phyloP scores from a whole-genome alignment of 495 filamentous ascomycete genomes.

The Xylaria nigripes region DNA sequence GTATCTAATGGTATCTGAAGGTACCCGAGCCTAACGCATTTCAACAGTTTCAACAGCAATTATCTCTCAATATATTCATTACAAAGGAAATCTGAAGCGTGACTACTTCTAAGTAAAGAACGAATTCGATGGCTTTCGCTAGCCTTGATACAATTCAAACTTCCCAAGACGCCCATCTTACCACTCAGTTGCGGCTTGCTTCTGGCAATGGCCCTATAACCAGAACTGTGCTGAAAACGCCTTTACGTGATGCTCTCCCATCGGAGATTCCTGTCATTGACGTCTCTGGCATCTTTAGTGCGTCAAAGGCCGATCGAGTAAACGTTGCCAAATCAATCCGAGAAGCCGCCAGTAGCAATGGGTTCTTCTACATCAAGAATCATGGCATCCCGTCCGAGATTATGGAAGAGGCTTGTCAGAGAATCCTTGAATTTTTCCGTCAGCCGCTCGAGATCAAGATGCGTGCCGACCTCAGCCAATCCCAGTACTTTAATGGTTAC shows the following conservation, averaged over 20 bases:
- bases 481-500: slow-evolving; percentile 20
- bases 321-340: slow-evolving; percentile 33
- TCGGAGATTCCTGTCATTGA: slow-evolving; percentile 47
- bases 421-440: slow-evolving; percentile 38
- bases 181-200: slow-evolving; percentile 30
- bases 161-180: not conserved
- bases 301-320: slow-evolving; percentile 24
- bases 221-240: slow-evolving; percentile 28
- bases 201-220: slow-evolving; percentile 35
- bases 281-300: slow-evolving; percentile 31
- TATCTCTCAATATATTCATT: too few species aligned
- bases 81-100: too few species aligned
- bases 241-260: slow-evolving; percentile 31
- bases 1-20: too few species aligned
- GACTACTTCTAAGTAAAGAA: not conserved
- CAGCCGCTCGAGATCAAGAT: slow-evolving; percentile 36
- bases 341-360: slow-evolving; percentile 33
- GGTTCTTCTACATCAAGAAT: slow-evolving; percentile 47
- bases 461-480: slow-evolving; percentile 17
- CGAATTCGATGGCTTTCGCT: not conserved
- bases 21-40: too few species aligned
- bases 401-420: slow-evolving; percentile 22
- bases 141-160: not conserved
- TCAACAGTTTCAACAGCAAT: too few species aligned
- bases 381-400: slow-evolving; percentile 40